These are phyloP conservation scores for Globisporangium rhizosaccharum DNA, from an alignment of 352 stramenopile genomes.

Conservation along the genomic window DNA sequence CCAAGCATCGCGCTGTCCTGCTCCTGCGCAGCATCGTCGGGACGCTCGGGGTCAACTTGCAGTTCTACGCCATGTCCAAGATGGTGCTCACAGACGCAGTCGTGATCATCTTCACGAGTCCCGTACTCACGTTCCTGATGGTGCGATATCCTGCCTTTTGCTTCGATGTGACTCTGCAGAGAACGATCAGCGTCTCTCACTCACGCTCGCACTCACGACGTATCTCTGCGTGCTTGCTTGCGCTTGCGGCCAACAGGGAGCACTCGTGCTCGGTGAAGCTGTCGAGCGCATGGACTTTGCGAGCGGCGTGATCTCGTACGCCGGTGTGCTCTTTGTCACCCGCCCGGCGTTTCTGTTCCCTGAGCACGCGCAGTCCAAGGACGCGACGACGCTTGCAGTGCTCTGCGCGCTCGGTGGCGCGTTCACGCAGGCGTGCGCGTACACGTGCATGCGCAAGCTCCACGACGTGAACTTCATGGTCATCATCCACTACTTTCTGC, in stretches of 20 bases:
- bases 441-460: slow-evolving; percentile 53
- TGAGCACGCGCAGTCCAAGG: slow-evolving; percentile 4
- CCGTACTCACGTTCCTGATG: slow-evolving; percentile 58
- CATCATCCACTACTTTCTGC: slow-evolving; percentile 34
- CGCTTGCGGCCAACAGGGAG: slow-evolving; percentile 16
- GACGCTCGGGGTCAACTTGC: slow-evolving; percentile 39
- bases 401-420: slow-evolving; percentile 34
- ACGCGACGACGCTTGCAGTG: slow-evolving; percentile 22
- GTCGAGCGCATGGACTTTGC: slow-evolving; percentile 43
- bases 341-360: slow-evolving; percentile 54
- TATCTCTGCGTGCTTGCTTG: not conserved
- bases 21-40: slow-evolving; percentile 49
- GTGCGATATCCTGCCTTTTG: slow-evolving; percentile 7
- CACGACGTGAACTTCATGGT: slow-evolving; percentile 28
- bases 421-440: slow-evolving; percentile 38
- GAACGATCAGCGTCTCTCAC: no score
- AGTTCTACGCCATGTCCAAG: slow-evolving; percentile 59
- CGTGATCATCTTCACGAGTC: slow-evolving; percentile 62
- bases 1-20: slow-evolving; percentile 28
- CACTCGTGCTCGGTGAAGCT: slow-evolving; percentile 37
- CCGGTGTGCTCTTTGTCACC: slow-evolving; percentile 59
- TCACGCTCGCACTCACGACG: no score
- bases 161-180: no score
- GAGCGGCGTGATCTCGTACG: slow-evolving; percentile 43
- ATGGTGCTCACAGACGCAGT: slow-evolving; percentile 73